Conservation (phyloP, 176 grass and related monocot species). For the Tillandsia fasciculata region DNA sequence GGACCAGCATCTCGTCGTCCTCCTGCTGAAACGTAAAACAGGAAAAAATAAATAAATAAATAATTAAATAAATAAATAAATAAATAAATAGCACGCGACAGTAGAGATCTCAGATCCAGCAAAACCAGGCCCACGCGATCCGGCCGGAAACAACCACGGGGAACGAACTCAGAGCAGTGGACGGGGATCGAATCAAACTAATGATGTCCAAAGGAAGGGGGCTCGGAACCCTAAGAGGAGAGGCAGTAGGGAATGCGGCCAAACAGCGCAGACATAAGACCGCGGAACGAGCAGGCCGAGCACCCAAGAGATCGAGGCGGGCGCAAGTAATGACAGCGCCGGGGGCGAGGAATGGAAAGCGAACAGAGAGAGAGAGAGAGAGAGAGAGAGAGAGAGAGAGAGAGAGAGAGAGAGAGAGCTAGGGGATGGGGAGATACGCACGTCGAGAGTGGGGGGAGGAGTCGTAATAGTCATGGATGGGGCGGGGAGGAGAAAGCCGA, state of each 20-base stretch:
- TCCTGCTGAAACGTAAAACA: conserved; percentile 24
- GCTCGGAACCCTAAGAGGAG: background rate
- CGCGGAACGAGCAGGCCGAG: background rate
- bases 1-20: conserved; percentile 81
- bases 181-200: background rate
- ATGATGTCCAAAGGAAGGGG: background rate
- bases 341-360: no score
- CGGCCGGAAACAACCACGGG: background rate
- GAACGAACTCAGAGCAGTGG: background rate
- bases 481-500: conserved; percentile 7
- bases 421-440: conserved; percentile 21
- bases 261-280: background rate
- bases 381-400: background rate
- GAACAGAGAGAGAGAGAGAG: background rate
- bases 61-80: background rate
- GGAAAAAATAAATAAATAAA: background rate
- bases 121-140: conserved; percentile 12
- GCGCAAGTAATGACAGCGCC: no score
- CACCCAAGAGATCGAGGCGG: background rate
- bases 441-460: conserved; percentile 50
- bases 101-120: conserved; percentile 46
- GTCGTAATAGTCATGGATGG: conserved; percentile 67
- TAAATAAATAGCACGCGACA: background rate
- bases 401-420: background rate
- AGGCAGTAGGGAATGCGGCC: background rate